Percentiles rank a stretch among this genome's conserved stretches.
Conservation (phyloP, 306 rosid species). For the Gynostemma pentaphyllum region DNA sequence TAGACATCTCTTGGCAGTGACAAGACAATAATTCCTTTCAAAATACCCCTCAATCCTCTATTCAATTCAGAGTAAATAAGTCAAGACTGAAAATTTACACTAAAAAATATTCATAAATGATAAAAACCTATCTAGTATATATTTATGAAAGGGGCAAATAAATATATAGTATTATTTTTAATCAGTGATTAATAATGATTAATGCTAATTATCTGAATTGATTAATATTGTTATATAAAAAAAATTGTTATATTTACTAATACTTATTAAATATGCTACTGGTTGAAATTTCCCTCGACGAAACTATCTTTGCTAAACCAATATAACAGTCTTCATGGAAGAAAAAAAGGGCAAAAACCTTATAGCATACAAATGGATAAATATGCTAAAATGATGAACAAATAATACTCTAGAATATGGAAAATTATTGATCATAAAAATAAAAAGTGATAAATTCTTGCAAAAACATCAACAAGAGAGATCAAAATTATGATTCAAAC, state of each 20-base stretch:
- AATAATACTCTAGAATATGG: no score
- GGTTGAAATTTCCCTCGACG: no score
- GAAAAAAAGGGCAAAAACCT: not conserved
- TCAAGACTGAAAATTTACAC: no score
- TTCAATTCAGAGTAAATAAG: no score
- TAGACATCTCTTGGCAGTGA: slow-evolving; percentile 8
- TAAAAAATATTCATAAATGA: slow-evolving; percentile 32
- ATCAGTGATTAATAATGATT: no score
- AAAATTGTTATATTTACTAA: no score
- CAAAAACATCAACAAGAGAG: slow-evolving; percentile 65
- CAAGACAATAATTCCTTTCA: slow-evolving; percentile 38
- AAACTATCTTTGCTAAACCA: slow-evolving; percentile 15
- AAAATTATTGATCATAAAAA: no score
- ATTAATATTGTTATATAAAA: no score
- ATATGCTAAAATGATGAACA: not conserved
- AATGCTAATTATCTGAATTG: no score
- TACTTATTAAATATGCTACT: no score
- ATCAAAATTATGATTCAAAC: slow-evolving; percentile 45
- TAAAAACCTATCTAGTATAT: no score
- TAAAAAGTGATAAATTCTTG: slow-evolving; percentile 18
- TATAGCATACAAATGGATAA: not conserved
- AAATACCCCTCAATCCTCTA: slow-evolving; percentile 17
- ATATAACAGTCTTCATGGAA: slow-evolving; percentile 5
- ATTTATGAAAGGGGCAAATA: no score
- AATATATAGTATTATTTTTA: slow-evolving; percentile 12